These are phyloP conservation scores for Ceratocystis variospora DNA, from an alignment of 2,329 filamentous ascomycete species.

Conservation along the genomic window DNA sequence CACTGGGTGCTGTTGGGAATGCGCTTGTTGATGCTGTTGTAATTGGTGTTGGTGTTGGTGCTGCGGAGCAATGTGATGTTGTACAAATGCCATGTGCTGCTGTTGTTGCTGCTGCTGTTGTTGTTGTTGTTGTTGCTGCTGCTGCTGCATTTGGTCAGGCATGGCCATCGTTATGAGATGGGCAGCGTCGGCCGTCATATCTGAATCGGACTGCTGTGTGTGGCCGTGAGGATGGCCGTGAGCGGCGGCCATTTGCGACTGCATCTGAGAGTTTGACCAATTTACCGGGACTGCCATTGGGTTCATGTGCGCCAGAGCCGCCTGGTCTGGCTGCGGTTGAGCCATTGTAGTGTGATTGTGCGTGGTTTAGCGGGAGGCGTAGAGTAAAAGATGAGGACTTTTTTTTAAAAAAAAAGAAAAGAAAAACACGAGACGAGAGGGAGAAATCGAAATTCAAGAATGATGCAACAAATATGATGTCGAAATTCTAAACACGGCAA, in stretches of 20 bases:
- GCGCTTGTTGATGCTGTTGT: constrained; percentile 23
- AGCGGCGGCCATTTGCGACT: constrained; percentile 9
- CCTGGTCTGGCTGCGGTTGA: constrained; percentile 16
- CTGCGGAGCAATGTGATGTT: constrained; percentile 12
- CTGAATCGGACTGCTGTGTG: constrained; percentile 10
- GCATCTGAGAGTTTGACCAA: constrained; percentile 12
- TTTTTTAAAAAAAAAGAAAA: too few relatives aligned
- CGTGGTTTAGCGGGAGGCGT: background rate
- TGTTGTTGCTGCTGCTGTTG: constrained; percentile 6
- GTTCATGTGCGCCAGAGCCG: constrained; percentile 15
- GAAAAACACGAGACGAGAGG: background rate
- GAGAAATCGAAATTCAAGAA: background rate
- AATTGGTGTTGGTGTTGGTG: constrained; percentile 23
- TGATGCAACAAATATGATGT: background rate
- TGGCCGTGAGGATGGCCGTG: constrained; percentile 8
- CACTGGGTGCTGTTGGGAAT: constrained; percentile 12
- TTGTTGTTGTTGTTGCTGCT: constrained; percentile 9
- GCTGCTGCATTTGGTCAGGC: constrained; percentile 14
- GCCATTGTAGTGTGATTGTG: constrained; percentile 1
- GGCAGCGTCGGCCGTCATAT: constrained; percentile 13
- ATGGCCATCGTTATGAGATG: constrained; percentile 17
- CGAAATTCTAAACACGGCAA: too few relatives aligned
- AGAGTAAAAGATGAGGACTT: background rate
- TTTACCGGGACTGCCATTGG: constrained; percentile 11
- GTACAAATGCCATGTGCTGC: constrained; percentile 11